Base-by-base conservation (phyloP, 441 rosid species). In the Macaranga tanarius region DNA sequence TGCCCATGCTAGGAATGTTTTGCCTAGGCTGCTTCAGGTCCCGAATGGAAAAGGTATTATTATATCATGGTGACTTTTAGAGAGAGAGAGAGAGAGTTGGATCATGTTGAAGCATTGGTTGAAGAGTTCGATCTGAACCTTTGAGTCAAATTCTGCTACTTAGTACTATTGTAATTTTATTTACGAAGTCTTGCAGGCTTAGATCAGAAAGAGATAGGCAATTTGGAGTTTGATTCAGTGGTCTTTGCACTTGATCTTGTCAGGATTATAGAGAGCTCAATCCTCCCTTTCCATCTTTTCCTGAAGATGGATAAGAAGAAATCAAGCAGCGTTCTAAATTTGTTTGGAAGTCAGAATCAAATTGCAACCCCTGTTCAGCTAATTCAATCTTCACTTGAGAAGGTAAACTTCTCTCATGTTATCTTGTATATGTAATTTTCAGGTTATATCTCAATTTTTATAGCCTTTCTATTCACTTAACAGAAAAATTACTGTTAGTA, bases 21-120 rank as follows among this genome's bases (percentile, higher is more conserved):
- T 95, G 75, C 98, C 97, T 52, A 89, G 78, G 83, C 85, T 95
- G 76, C 95, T 95, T 64, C 98, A 95, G 75, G 95, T 82, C 82
- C 99, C 99, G 50, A 88, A 89, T 75, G 83, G 91, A 51, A 84
- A 85, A 88, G 98, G 99, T 91, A 79, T 63, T 34, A 31, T 7
- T 61, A 55, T 47, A 51, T 25, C 22, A n/a, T 62, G 54, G 19
- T 34, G 19, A 62, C 51, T 9, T 52, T 12, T 5, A 34, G 38
- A 34, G 45, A 0, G 40, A 47, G 38, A 40, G 34, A 34, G 51
- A 55, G 9, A 13, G 52, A 55, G 5, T 10, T 31, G 45, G 7
- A 55, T 69, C 12, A 34, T 34, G 38, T 4, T 5, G 11, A 42
- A 42, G 6, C 45, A 31, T 34, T 20, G 28, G 19, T 25, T 48